Base-by-base conservation (phyloP, 257 asterid species). In the Verbena officinalis region DNA sequence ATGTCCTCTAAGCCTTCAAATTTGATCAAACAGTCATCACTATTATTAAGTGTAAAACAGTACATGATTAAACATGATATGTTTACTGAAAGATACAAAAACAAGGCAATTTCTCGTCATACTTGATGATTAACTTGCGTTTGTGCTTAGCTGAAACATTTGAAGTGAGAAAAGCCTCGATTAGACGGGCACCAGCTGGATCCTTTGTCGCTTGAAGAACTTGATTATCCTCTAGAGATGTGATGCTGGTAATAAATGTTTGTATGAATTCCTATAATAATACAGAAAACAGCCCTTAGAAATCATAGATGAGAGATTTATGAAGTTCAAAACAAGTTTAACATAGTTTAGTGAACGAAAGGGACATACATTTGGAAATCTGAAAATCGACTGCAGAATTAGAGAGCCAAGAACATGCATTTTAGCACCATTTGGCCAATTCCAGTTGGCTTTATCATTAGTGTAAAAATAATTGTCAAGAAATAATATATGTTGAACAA, bases 401-500 rank as follows among this genome's bases (percentile, higher is more conserved):
- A 94, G 69, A 72, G 97, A 90, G 16, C 97, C 99, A 38, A 90
- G 75, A 59, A 90, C 86, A 77, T 94, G 87, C 86, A 94, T 86
- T 79, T 64, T 86, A 62, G 40, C 73, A 22, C 86, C 85, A 75
- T 52, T 77, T 17, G 95, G 95, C 99, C 99, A 94, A 60, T 59
- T 69, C 97, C 99, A 94, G 76, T 69, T 86, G 44, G 76, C 74
- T 68, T 86, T 86, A 73, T 90, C 92, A 66, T 61, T 76, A 24
- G 82, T 61, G 52, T 59, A 67, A 40, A 83, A 77, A 75, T 81
- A 94, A 73, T 60, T 80, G 71, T 88, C 96, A 34, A 94, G 91
- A 79, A 81, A 88, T 62, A 94, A 77, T 73, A 94, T 69, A 66
- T 95, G 84, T 1, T 92, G 83, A 49, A 94, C 71, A 33, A 86